Evolutionary conservation across 805 yeast genomes (phyloP).

Genomic region (Kodamaea nitidulidarum): DNA sequence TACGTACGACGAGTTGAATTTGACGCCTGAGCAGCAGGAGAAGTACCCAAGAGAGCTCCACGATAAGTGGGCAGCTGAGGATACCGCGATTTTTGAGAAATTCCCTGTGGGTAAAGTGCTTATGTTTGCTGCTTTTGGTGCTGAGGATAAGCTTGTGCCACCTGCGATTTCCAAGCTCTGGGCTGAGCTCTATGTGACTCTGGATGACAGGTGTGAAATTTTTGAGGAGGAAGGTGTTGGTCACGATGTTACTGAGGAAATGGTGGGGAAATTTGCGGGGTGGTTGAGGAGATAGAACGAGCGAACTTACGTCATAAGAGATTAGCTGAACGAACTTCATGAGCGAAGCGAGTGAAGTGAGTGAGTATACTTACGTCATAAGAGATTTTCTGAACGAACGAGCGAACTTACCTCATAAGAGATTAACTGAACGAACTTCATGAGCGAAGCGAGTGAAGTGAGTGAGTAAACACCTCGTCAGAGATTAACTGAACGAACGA

Average conservation of each 20-base stretch:
- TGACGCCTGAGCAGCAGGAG: slow-evolving; percentile 23
- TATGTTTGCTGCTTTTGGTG: slow-evolving; percentile 36
- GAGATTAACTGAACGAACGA: too few species aligned
- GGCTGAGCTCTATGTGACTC: slow-evolving; percentile 25
- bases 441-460: too few species aligned
- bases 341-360: too few species aligned
- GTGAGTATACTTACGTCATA: too few species aligned
- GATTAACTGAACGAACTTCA: too few species aligned
- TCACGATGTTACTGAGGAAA: slow-evolving; percentile 32
- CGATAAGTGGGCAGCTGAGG: slow-evolving; percentile 24
- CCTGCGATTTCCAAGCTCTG: slow-evolving; percentile 28
- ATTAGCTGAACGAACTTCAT: too few species aligned
- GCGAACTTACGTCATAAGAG: too few species aligned
- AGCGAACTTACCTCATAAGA: too few species aligned
- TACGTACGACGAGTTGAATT: slow-evolving; percentile 31
- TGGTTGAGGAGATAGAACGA: slow-evolving; percentile 21
- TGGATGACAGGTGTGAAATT: slow-evolving; percentile 22
- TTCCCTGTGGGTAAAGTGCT: slow-evolving; percentile 30
- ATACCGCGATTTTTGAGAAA: slow-evolving; percentile 27
- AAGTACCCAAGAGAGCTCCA: slow-evolving; percentile 32
- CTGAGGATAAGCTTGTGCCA: slow-evolving; percentile 35
- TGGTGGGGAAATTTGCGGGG: slow-evolving; percentile 28
- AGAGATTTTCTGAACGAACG: too few species aligned
- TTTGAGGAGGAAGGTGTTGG: slow-evolving; percentile 28
- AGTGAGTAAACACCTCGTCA: too few species aligned